phyloP scores from a whole-genome alignment of 495 filamentous ascomycete genomes.

The Mycothermus thermophilus region DNA sequence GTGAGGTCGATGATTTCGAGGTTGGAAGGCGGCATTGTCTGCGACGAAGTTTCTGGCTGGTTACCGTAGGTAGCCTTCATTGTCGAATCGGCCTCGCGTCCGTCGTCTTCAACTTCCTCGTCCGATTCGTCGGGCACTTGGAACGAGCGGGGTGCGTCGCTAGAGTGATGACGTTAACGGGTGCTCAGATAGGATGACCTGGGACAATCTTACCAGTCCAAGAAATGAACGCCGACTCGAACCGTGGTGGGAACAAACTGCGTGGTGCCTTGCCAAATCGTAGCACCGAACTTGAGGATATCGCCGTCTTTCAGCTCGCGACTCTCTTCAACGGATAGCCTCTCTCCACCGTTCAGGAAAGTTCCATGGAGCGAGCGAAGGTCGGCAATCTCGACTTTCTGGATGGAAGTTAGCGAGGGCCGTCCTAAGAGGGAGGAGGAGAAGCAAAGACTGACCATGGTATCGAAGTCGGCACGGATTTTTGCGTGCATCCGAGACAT shows the following conservation, averaged over 20 bases:
- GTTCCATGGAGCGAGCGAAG: constrained; percentile 47
- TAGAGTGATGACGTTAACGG: neutral
- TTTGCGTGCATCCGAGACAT: constrained; percentile 70
- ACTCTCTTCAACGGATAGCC: neutral
- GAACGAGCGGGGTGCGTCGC: constrained; percentile 8
- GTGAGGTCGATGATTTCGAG: constrained; percentile 13
- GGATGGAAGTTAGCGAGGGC: constrained; percentile 5
- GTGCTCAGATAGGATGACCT: neutral
- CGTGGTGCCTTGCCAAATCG: constrained; percentile 26
- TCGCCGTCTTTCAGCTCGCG: constrained; percentile 25
- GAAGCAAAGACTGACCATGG: too few species aligned
- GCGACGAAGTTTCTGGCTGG: neutral
- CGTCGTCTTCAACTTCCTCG: constrained; percentile 6
- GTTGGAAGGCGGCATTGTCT: neutral
- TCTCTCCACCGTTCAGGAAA: constrained; percentile 19
- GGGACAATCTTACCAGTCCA: constrained; percentile 3
- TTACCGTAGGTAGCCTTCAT: neutral
- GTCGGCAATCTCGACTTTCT: constrained; percentile 34
- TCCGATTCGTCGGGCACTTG: constrained; percentile 19
- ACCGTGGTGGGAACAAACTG: constrained; percentile 26
- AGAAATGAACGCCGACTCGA: constrained; percentile 12
- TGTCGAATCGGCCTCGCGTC: neutral
- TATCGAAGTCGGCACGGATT: constrained; percentile 32
- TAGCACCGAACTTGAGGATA: constrained; percentile 31
- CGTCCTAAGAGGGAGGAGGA: neutral